Conservation (phyloP, 257 asterid genomes). For the Euphrasia confusa region DNA sequence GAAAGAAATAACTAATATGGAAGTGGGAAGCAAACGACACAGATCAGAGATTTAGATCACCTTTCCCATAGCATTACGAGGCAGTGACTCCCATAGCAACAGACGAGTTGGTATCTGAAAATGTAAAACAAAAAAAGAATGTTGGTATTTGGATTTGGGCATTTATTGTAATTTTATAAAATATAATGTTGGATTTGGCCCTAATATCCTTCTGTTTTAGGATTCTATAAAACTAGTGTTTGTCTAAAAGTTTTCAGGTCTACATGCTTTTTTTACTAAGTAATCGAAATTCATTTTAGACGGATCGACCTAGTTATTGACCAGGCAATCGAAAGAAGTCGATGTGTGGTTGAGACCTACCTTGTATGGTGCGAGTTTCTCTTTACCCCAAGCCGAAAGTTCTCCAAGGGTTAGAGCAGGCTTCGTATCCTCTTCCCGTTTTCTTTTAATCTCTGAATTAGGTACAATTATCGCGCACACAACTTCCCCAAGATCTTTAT, state of each 20-base stretch:
- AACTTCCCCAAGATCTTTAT: conserved; percentile 83
- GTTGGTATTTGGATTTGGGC: not conserved
- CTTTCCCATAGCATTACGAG: conserved; percentile 98
- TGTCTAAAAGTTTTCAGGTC: no score
- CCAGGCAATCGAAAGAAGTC: no score
- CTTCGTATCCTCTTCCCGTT: conserved; percentile 55
- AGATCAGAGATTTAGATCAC: conserved; percentile 14
- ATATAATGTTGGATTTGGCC: not conserved
- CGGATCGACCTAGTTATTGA: no score
- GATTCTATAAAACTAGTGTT: no score
- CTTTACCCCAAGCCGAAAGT: conserved; percentile 80
- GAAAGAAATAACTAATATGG: not conserved
- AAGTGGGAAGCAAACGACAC: not conserved
- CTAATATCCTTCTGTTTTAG: no score
- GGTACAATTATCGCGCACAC: conserved; percentile 79
- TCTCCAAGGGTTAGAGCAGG: conserved; percentile 77
- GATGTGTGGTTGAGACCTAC: conserved; percentile 28
- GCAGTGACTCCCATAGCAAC: conserved; percentile 73
- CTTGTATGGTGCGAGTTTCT: conserved; percentile 97
- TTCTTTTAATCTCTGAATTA: conserved; percentile 45
- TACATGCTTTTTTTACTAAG: no score
- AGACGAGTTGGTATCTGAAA: conserved; percentile 72
- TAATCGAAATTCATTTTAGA: no score
- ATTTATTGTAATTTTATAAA: not conserved
- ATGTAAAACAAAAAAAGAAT: not conserved